A percentile compares a stretch with the other conserved stretches of the same genome.
Conservation (phyloP, 352 stramenopile species). For the Peronosclerospora sorghi region DNA sequence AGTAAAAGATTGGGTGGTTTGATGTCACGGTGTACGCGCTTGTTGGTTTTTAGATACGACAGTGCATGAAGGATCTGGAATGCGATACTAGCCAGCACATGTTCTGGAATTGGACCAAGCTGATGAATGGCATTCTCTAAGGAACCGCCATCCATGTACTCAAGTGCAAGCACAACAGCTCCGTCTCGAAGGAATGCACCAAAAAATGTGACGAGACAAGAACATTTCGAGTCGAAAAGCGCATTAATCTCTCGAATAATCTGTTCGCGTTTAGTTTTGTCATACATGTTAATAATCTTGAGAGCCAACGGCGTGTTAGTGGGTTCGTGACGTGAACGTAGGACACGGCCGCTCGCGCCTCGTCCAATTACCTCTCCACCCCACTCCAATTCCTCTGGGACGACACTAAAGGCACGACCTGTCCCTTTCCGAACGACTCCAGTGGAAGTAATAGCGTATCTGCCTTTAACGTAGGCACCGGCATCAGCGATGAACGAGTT, state of each 20-base stretch:
- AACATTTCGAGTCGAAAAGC: too few relatives aligned
- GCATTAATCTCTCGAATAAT: slow-evolving; percentile 85
- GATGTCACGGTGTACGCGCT: slow-evolving; percentile 90
- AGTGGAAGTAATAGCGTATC: too few relatives aligned
- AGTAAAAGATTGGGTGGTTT: slow-evolving; percentile 95
- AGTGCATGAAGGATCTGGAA: slow-evolving; percentile 93
- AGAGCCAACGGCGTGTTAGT: slow-evolving; percentile 72
- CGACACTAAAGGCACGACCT: too few relatives aligned
- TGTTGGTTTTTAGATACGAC: slow-evolving; percentile 89
- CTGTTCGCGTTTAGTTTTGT: slow-evolving; percentile 78
- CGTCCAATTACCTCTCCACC: too few relatives aligned
- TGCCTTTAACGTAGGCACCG: too few relatives aligned
- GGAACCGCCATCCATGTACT: slow-evolving; percentile 92
- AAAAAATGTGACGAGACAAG: too few relatives aligned
- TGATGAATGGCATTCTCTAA: slow-evolving; percentile 81
- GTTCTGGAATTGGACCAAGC: slow-evolving; percentile 77
- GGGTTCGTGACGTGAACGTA: slow-evolving; percentile 51
- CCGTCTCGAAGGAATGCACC: too few relatives aligned
- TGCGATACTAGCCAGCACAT: slow-evolving; percentile 80
- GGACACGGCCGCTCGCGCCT: slow-evolving; percentile 56
- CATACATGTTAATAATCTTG: slow-evolving; percentile 86
- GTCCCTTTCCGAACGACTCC: too few relatives aligned
- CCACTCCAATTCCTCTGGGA: too few relatives aligned
- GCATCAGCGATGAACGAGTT: too few relatives aligned
- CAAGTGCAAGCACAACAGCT: slow-evolving; percentile 85